phyloP scores from a whole-genome alignment of 1,284 basidiomycete genomes.

The Marasmius oreades region DNA sequence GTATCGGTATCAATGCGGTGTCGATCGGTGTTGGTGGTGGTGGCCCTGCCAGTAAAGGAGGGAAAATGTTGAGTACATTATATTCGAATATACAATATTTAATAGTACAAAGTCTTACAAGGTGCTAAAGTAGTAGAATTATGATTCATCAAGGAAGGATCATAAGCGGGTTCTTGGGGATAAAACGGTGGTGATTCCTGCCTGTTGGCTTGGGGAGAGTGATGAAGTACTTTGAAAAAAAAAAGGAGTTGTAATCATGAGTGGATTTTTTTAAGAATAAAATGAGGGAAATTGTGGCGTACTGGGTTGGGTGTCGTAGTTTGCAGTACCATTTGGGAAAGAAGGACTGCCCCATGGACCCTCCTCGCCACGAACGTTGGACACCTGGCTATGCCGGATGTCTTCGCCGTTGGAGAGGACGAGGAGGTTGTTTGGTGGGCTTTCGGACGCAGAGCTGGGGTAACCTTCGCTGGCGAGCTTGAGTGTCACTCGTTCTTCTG shows the following conservation, averaged over 20 bases:
- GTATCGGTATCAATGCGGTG: slow-evolving; percentile 25
- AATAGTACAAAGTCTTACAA: slow-evolving; percentile 75
- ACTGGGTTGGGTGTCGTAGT: slow-evolving; percentile 5
- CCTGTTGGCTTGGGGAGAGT: neutral
- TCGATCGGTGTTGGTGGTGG: slow-evolving; percentile 15
- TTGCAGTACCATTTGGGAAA: neutral
- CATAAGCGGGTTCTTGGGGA: slow-evolving; percentile 17
- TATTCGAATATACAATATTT: slow-evolving; percentile 59
- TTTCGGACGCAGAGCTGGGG: slow-evolving; percentile 43
- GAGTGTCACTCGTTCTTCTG: slow-evolving; percentile 54
- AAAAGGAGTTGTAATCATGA: neutral
- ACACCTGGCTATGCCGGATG: slow-evolving; percentile 32
- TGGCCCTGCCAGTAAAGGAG: slow-evolving; percentile 45
- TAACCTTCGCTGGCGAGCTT: slow-evolving; percentile 44
- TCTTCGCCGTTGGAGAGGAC: slow-evolving; percentile 40
- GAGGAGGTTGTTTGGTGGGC: slow-evolving; percentile 48
- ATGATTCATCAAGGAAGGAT: slow-evolving; percentile 26
- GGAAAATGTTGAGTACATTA: slow-evolving; percentile 59
- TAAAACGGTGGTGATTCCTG: neutral
- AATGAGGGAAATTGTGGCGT: neutral
- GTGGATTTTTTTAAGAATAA: neutral
- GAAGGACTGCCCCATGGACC: neutral
- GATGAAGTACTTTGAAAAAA: slow-evolving; percentile 2
- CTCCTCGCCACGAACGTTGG: slow-evolving; percentile 39
- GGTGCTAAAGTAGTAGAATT: slow-evolving; percentile 43